Conservation (phyloP, 1,139 yeast genomes). For the Geotrichum restrictum region DNA sequence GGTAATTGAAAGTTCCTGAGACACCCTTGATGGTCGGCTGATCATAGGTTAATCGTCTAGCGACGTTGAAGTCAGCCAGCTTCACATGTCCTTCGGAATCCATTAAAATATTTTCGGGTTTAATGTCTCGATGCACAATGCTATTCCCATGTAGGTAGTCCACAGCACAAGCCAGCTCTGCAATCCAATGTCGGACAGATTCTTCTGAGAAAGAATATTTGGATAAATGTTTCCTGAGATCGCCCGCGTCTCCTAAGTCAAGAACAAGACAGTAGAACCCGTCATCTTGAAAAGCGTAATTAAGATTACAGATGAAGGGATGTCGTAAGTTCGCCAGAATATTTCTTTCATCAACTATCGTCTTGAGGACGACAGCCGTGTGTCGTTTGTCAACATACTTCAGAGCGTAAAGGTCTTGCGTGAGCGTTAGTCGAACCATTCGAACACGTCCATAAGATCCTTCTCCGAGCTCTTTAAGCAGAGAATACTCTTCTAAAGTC, state of each 20-base stretch:
- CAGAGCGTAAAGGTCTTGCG: constrained; percentile 64
- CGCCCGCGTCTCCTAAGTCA: constrained; percentile 88
- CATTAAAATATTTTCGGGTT: constrained; percentile 64
- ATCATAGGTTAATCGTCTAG: constrained; percentile 30
- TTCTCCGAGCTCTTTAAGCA: constrained; percentile 25
- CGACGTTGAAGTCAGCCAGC: constrained; percentile 65
- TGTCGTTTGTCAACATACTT: constrained; percentile 45
- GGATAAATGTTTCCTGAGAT: constrained; percentile 70
- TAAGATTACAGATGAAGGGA: constrained; percentile 74
- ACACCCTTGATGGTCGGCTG: constrained; percentile 48
- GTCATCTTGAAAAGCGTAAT: constrained; percentile 77
- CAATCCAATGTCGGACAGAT: constrained; percentile 60
- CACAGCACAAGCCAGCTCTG: constrained; percentile 64
- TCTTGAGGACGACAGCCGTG: constrained; percentile 30
- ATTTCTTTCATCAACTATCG: constrained; percentile 52
- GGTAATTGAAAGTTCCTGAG: constrained; percentile 84
- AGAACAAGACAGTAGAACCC: constrained; percentile 66
- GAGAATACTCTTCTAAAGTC: constrained; percentile 10
- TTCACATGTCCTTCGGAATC: constrained; percentile 70
- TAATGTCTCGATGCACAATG: constrained; percentile 64
- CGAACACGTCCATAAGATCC: constrained; percentile 64
- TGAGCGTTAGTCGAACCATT: constrained; percentile 54
- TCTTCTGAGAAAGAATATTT: constrained; percentile 53
- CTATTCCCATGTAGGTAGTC: constrained; percentile 60
- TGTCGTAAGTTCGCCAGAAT: constrained; percentile 62